Evolutionary conservation across 2,329 filamentous ascomycete genomes (phyloP).

Genomic region (Phaeoacremonium minimum): DNA sequence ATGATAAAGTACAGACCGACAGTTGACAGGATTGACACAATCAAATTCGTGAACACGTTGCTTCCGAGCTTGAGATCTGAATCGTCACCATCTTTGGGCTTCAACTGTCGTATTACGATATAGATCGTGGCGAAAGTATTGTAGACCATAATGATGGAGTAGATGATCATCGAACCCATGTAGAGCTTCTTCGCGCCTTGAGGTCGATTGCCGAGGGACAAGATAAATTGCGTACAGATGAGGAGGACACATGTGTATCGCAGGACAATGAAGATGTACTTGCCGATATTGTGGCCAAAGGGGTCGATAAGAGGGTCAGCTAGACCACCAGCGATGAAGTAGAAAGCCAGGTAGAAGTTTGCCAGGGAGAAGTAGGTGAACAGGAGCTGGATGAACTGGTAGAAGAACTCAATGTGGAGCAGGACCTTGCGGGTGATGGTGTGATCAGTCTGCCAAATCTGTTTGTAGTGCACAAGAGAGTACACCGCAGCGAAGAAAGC

Average conservation of each 20-base stretch:
- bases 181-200: constrained; percentile 94
- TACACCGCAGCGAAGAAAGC: constrained; percentile 99
- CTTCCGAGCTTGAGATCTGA: constrained; percentile 61
- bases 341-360: constrained; percentile 99
- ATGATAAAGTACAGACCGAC: constrained; percentile 94
- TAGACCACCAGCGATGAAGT: constrained; percentile 91
- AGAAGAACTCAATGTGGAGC: constrained; percentile 90
- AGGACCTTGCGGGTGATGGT: constrained; percentile 84
- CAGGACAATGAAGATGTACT: constrained; percentile 80
- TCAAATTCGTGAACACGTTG: constrained; percentile 92
- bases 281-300: constrained; percentile 82
- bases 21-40: constrained; percentile 84
- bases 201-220: constrained; percentile 92
- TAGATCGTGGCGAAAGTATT: constrained; percentile 86
- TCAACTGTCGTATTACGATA: constrained; percentile 81
- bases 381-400: constrained; percentile 85
- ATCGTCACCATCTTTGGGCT: constrained; percentile 35
- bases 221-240: constrained; percentile 92
- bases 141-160: constrained; percentile 91
- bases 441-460: constrained; percentile 92
- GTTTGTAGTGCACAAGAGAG: constrained; percentile 89
- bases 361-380: constrained; percentile 98
- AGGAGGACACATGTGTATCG: constrained; percentile 82
- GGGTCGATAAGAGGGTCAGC: constrained; percentile 77
- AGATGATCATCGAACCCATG: constrained; percentile 81